Evolutionary conservation across 805 yeast genomes (phyloP).

Genomic region (Spathaspora girioi): DNA sequence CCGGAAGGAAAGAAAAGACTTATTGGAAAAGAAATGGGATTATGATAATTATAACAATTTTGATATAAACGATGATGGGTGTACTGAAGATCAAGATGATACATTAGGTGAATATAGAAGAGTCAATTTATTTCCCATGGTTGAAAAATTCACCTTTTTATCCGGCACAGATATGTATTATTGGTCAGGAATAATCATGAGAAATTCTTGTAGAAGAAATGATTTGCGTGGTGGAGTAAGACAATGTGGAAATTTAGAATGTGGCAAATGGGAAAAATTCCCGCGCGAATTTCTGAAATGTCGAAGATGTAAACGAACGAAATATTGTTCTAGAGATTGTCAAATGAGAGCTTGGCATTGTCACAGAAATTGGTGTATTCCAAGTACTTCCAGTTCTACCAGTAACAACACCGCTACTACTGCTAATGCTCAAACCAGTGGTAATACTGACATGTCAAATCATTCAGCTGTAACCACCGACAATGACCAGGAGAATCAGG

Average conservation of each 20-base stretch:
- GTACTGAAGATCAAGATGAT: slow-evolving; percentile 33
- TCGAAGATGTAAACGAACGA: slow-evolving; percentile 88
- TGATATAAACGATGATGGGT: slow-evolving; percentile 31
- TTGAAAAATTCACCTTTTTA: slow-evolving; percentile 78
- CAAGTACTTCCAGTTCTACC: slow-evolving; percentile 18
- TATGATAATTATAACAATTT: slow-evolving; percentile 38
- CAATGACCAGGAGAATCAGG: background rate
- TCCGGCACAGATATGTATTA: slow-evolving; percentile 80
- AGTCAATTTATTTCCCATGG: slow-evolving; percentile 81
- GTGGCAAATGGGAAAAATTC: slow-evolving; percentile 90
- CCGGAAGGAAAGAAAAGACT: slow-evolving; percentile 27
- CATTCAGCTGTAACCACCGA: background rate
- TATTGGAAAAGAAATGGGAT: slow-evolving; percentile 33
- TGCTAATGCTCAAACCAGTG: background rate
- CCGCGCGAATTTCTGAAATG: slow-evolving; percentile 96
- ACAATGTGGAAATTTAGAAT: slow-evolving; percentile 89
- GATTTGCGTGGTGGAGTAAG: slow-evolving; percentile 84
- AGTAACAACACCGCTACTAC: background rate
- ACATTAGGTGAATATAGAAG: slow-evolving; percentile 44
- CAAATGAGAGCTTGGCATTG: slow-evolving; percentile 89
- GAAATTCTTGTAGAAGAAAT: slow-evolving; percentile 91
- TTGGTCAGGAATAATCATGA: slow-evolving; percentile 98
- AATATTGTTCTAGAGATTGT: slow-evolving; percentile 90
- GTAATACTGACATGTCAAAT: background rate
- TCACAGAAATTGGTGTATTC: slow-evolving; percentile 92